Conservation (phyloP, 768 basidiomycete genomes). For the Chlorophyllum brunneum region DNA sequence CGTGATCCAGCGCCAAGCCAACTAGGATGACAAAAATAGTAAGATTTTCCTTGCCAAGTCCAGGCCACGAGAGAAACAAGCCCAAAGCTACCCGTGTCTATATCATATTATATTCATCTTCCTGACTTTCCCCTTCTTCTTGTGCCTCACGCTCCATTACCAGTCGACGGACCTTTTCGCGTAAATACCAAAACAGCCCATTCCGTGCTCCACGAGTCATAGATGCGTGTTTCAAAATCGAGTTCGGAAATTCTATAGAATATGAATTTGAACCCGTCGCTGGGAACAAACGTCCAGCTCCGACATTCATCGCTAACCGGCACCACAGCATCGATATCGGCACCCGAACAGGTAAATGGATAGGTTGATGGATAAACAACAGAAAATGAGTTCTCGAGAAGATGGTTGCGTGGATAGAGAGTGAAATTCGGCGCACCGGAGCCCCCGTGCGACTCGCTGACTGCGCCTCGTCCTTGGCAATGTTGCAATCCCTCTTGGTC, state of each 20-base stretch:
- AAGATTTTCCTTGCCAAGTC: neutral
- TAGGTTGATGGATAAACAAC: neutral
- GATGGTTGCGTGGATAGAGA: neutral
- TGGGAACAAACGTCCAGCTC: neutral
- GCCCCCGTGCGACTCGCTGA: neutral
- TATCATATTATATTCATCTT: neutral
- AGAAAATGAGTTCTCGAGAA: neutral
- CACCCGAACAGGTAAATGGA: neutral
- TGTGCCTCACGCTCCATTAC: neutral
- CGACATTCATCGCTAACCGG: neutral
- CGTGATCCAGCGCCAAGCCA: neutral
- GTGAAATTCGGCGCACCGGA: neutral
- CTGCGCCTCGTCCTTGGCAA: neutral
- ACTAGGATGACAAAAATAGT: neutral
- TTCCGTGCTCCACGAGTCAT: neutral
- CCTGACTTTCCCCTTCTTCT: neutral
- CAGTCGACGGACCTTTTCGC: neutral
- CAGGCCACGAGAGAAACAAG: neutral
- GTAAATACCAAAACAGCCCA: conserved; percentile 3
- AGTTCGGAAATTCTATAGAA: too few relatives aligned
- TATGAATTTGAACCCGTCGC: too few relatives aligned
- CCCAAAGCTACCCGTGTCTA: neutral
- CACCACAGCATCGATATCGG: neutral
- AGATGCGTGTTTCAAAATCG: neutral
- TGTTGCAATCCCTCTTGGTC: neutral